Base-by-base conservation (phyloP, 2,329 filamentous ascomycete genomes). In the Alternaria longipes region DNA sequence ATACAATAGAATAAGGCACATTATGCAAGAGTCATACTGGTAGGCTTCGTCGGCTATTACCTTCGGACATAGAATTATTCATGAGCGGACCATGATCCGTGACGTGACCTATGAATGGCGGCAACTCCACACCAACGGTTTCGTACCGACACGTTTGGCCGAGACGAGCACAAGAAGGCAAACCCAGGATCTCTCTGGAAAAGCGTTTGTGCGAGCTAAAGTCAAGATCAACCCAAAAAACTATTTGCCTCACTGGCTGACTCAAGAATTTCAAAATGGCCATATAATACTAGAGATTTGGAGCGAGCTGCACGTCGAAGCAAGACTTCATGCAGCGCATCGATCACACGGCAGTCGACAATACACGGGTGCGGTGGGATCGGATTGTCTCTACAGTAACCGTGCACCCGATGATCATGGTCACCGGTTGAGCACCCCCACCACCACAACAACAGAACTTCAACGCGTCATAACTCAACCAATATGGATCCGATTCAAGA, bases 261-360 rank as follows among this genome's bases (percentile, higher is more conserved):
- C 20, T 42, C 20, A 12, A 9, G 9, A 30, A 5, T 12, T 16
- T 14, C 8, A 20, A 34, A 4, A 36, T 20, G 51, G 20, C 18
- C 36, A 42, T 4, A 22, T 34, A n/a, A 8, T 34, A 34, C 18
- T 42, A 26, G 22, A 56, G 16, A 12, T 26, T 42, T 32, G 20
- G 56, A 36, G 22, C 30, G 24, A 24, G 36, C 40, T 41, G 32
- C 40, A 50, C 18, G 14, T 44, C 45, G 40, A 44, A 45, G 38
- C 51, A 50, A 44, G 14, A 5, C 30, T 52, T 20, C 36, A 34
- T 56, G 28, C 54, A 56, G 45, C 34, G 22, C 45, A 41, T 50
- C n/a, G 36, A 56, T 56, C 36, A 32, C 34, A 41, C 45, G 18
- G 45, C 22, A 56, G 20, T 24, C 16, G 26, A 20, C 36, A 28